Evolutionary conservation across 768 basidiomycete species (phyloP).

Genomic region (Hygrophorus pudorinus): DNA sequence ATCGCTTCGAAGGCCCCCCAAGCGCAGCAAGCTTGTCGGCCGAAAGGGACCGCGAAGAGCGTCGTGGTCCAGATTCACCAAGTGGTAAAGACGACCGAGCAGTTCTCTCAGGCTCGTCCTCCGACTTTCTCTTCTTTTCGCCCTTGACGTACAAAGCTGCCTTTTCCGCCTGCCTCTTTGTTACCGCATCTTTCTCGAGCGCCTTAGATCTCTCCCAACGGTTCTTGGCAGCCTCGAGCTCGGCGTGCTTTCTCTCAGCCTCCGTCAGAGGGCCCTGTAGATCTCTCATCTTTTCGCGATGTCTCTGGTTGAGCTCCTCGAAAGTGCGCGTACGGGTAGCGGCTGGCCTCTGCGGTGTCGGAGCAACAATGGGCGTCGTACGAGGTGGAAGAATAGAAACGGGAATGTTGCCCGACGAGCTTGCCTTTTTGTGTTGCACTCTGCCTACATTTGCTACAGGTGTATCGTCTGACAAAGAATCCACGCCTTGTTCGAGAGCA

Average conservation of each 20-base stretch:
- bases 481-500: slow-evolving; percentile 36
- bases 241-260: slow-evolving; percentile 67
- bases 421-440: slow-evolving; percentile 17
- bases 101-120: slow-evolving; percentile 28
- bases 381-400: slow-evolving; percentile 40
- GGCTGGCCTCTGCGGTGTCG: slow-evolving; percentile 40
- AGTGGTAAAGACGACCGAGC: slow-evolving; percentile 19
- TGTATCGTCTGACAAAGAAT: slow-evolving; percentile 35
- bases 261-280: slow-evolving; percentile 80
- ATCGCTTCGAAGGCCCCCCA: slow-evolving; percentile 43
- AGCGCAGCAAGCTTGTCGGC: slow-evolving; percentile 47
- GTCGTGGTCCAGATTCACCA: slow-evolving; percentile 24
- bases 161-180: slow-evolving; percentile 63
- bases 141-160: slow-evolving; percentile 30
- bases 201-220: slow-evolving; percentile 78
- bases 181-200: slow-evolving; percentile 66
- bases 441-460: slow-evolving; percentile 28
- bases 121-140: slow-evolving; percentile 40
- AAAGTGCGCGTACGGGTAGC: slow-evolving; percentile 59
- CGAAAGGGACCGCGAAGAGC: slow-evolving; percentile 47
- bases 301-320: slow-evolving; percentile 80
- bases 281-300: slow-evolving; percentile 73
- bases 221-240: slow-evolving; percentile 62
- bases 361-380: slow-evolving; percentile 30
- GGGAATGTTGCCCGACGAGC: slow-evolving; percentile 22